These are phyloP conservation scores for Microbotryomycetes sp. DNA, from an alignment of 1,284 basidiomycete species.

Conservation along the genomic window DNA sequence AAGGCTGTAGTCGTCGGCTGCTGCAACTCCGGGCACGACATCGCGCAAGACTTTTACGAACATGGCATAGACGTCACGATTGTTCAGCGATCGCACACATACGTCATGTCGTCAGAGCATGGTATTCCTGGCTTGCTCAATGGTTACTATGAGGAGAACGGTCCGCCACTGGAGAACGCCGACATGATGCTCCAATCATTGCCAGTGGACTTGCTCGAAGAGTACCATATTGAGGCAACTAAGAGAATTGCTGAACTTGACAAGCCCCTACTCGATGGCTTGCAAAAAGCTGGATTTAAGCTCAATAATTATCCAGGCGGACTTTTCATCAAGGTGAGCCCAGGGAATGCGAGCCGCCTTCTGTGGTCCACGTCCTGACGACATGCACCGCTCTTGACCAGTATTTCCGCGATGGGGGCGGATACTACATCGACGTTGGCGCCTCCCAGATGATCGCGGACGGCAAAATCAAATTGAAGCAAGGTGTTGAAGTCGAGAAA, in stretches of 20 bases:
- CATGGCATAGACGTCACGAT: slow-evolving; percentile 40
- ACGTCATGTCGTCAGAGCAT: slow-evolving; percentile 43
- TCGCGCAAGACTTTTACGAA: slow-evolving; percentile 38
- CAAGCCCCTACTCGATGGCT: slow-evolving; percentile 42
- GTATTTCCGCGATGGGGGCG: slow-evolving; percentile 38
- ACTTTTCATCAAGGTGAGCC: slow-evolving; percentile 32
- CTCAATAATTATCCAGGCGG: slow-evolving; percentile 36
- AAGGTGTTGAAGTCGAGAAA: slow-evolving; percentile 38
- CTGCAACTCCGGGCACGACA: slow-evolving; percentile 39
- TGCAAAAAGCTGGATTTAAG: slow-evolving; percentile 46
- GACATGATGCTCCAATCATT: slow-evolving; percentile 48
- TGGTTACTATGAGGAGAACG: slow-evolving; percentile 45
- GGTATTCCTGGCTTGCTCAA: slow-evolving; percentile 22
- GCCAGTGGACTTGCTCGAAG: slow-evolving; percentile 45
- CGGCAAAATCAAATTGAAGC: slow-evolving; percentile 43
- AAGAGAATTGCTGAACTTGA: slow-evolving; percentile 39
- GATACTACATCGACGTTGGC: slow-evolving; percentile 40
- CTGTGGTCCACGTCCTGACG: too few species aligned
- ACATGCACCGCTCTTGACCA: not conserved
- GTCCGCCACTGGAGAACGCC: slow-evolving; percentile 45
- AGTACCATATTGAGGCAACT: slow-evolving; percentile 42
- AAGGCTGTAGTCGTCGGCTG: slow-evolving; percentile 41
- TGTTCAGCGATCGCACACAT: slow-evolving; percentile 43
- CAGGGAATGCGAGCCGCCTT: slow-evolving; percentile 39
- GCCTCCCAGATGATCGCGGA: slow-evolving; percentile 39